Percentiles rank a stretch among this genome's conserved stretches.
Conservation (phyloP, 148 eudicot genomes). For the Mesembryanthemum crystallinum region DNA sequence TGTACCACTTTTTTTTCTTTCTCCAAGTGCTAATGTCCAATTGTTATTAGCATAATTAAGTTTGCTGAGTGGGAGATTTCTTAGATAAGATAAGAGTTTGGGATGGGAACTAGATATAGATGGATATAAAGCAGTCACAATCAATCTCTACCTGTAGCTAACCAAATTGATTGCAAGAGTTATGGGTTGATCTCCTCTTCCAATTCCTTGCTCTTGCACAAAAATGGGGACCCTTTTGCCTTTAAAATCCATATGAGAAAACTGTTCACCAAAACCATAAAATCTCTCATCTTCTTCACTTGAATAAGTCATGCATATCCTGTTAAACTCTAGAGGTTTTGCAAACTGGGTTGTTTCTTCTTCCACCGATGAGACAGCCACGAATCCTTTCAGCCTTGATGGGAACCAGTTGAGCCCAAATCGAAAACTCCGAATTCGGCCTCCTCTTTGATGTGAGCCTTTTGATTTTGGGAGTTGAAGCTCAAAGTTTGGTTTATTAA, state of each 20-base stretch:
- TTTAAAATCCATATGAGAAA: conserved; percentile 90
- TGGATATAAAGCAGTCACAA: conserved; percentile 12
- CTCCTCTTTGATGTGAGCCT: conserved; percentile 20
- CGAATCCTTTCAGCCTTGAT: conserved; percentile 34
- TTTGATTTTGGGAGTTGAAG: conserved; percentile 19
- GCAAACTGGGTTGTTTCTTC: conserved; percentile 29
- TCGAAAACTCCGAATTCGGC: conserved; percentile 33
- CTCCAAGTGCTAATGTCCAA: background rate
- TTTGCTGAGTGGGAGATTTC: conserved; percentile 17
- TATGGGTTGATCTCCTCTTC: conserved; percentile 99
- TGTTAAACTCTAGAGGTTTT: conserved; percentile 41
- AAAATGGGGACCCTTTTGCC: conserved; percentile 93
- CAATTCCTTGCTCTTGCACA: conserved; percentile 98
- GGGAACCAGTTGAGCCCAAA: conserved; percentile 34
- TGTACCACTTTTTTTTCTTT: too few relatives aligned
- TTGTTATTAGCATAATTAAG: background rate
- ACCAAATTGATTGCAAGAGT: conserved; percentile 85
- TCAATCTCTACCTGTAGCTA: conserved; percentile 69
- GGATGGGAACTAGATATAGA: background rate
- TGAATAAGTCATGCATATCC: conserved; percentile 66
- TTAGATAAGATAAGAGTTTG: conserved; percentile 2
- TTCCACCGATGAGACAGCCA: conserved; percentile 33
- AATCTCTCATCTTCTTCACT: conserved; percentile 82
- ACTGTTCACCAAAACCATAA: conserved; percentile 95
- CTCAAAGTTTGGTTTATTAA: conserved; percentile 54